These are phyloP conservation scores for Alternaria solani DNA, from an alignment of 2,329 filamentous ascomycete genomes.

Conservation along the genomic window DNA sequence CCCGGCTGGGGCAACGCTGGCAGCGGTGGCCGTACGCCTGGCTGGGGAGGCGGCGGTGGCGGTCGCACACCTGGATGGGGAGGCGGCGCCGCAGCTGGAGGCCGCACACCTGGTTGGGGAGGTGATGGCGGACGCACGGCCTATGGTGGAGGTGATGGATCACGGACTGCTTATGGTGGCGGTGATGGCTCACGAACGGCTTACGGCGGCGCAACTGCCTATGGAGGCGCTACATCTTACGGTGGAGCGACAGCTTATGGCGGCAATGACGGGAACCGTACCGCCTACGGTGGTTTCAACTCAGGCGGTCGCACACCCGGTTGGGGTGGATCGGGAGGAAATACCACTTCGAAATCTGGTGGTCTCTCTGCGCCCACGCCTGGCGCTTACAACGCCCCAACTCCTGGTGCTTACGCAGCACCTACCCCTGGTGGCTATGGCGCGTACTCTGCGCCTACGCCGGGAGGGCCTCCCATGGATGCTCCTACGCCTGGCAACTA, in stretches of 20 bases:
- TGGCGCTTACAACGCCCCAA: conserved; percentile 46
- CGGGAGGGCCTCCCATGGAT: conserved; percentile 48
- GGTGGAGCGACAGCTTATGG: conserved; percentile 58
- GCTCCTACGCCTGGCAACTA: conserved; percentile 53
- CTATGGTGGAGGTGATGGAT: conserved; percentile 53
- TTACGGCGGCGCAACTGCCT: conserved; percentile 70
- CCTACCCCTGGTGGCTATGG: conserved; percentile 48
- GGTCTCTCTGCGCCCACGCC: conserved; percentile 44
- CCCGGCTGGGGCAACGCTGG: conserved; percentile 45
- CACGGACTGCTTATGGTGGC: conserved; percentile 50
- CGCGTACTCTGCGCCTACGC: conserved; percentile 49
- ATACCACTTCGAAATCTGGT: conserved; percentile 36
- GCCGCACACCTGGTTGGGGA: conserved; percentile 48
- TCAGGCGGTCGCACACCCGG: conserved; percentile 59
- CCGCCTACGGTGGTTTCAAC: conserved; percentile 61
- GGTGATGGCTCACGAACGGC: conserved; percentile 53
- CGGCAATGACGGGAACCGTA: conserved; percentile 49
- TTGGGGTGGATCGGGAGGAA: conserved; percentile 65
- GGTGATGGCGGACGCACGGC: conserved; percentile 57
- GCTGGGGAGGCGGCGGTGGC: conserved; percentile 54
- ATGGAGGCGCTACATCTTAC: conserved; percentile 76
- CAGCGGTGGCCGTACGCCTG: conserved; percentile 58
- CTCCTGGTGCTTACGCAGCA: conserved; percentile 48
- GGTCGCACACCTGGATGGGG: conserved; percentile 61
- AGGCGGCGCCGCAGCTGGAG: conserved; percentile 47